Base-by-base conservation (phyloP, 305 asterid genomes). In the Fraxinus albicans region DNA sequence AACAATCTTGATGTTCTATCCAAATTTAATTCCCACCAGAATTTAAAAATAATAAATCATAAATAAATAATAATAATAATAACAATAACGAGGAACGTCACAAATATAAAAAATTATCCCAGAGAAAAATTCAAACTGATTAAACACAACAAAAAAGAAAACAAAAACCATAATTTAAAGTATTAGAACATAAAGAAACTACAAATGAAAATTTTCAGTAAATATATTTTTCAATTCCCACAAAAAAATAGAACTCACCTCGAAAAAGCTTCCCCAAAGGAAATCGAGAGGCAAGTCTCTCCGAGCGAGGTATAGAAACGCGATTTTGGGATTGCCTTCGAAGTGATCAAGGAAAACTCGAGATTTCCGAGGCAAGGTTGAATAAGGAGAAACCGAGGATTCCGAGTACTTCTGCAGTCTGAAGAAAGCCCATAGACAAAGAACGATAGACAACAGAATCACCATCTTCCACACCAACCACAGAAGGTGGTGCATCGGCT, bases 221-320 rank as follows among this genome's bases (percentile, higher is more conserved):
- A 75, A 78, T 67, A 70, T 35, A 76, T 42, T 33, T 36, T n/a
- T 10, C 19, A 72, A 75, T 19, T 23, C 63, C 53, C 21, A 47
- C 47, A 44, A 19, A 36, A 60, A 53, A 81, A 77, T 29, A 8
- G 25, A 35, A 84, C 83, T 77, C 27, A 95, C 98, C 98, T 95
- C 93, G 78, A 96, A 93, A 85, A 92, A 96, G 83, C 91, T 91
- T 60, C 88, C 95, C 99, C 99, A 94, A 4, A 96, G 90, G 81
- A 94, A 96, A 92, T 94, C 99, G 42, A 96, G 98, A 31, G 97
- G 98, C 88, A 94, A 89, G 86, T 89, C 87, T 27, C 89, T 86
- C 80, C 97, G 90, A 42, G 89, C 89, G 23, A 94, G 91, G 81
- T 91, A 96, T 70, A 94, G 83, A 86, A 96, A 96, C 7, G 98